These are phyloP conservation scores for Debaryomyces hansenii DNA, from an alignment of 805 yeast genomes.

Conservation along the genomic window DNA sequence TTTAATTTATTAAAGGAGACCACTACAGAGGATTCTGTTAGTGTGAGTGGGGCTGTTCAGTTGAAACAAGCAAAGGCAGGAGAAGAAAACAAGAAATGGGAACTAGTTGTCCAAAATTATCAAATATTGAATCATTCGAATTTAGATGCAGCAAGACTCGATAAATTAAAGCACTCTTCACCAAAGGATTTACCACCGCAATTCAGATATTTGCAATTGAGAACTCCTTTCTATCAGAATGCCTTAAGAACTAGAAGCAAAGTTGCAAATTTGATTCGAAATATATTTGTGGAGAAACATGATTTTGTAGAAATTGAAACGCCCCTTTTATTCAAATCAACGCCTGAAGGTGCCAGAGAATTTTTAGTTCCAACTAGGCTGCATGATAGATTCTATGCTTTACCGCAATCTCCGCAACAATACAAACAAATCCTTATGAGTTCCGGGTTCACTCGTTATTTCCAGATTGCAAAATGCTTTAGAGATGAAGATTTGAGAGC, in stretches of 20 bases:
- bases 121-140: slow-evolving; percentile 64
- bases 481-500: slow-evolving; percentile 94
- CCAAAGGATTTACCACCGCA: slow-evolving; percentile 72
- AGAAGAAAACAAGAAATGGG: slow-evolving; percentile 42
- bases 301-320: slow-evolving; percentile 85
- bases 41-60: slow-evolving; percentile 57
- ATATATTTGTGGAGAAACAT: slow-evolving; percentile 34
- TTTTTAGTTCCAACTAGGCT: slow-evolving; percentile 89
- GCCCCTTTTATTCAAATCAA: slow-evolving; percentile 87
- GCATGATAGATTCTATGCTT: slow-evolving; percentile 66
- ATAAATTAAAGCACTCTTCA: slow-evolving; percentile 49
- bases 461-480: slow-evolving; percentile 90
- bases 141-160: slow-evolving; percentile 67
- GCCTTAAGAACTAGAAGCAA: slow-evolving; percentile 57
- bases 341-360: slow-evolving; percentile 98
- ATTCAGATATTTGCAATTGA: slow-evolving; percentile 75
- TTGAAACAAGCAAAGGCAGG: slow-evolving; percentile 26
- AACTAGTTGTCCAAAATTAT: slow-evolving; percentile 52
- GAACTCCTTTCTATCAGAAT: slow-evolving; percentile 57
- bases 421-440: slow-evolving; percentile 95
- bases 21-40: slow-evolving; percentile 70
- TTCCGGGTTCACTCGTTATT: slow-evolving; percentile 82
- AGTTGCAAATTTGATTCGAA: slow-evolving; percentile 50
- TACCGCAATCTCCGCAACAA: slow-evolving; percentile 98
- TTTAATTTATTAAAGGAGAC: slow-evolving; percentile 45